Conservation (phyloP, 2,329 filamentous ascomycete genomes). For the Fusarium secorum region DNA sequence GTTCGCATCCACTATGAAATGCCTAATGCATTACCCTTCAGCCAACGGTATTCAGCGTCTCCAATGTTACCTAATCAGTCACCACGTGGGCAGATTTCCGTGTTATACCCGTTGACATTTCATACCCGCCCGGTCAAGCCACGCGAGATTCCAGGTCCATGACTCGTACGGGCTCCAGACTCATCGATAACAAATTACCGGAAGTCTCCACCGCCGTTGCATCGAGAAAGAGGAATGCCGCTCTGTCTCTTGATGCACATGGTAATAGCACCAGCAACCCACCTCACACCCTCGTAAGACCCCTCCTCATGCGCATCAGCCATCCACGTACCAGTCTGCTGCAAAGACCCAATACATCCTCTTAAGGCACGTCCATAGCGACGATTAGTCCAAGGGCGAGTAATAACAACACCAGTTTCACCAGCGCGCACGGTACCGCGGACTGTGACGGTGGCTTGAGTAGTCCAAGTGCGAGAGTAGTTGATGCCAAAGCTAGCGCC, state of each 20-base stretch:
- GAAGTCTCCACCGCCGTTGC: slow-evolving; percentile 15
- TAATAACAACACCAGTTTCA: slow-evolving; percentile 5
- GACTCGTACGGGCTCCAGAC: background rate
- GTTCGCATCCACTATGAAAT: too few relatives aligned
- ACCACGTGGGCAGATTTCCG: background rate
- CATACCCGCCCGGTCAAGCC: background rate
- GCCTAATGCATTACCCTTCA: rapidly evolving
- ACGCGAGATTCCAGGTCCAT: background rate
- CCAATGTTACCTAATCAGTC: background rate
- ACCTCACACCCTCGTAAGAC: slow-evolving; percentile 11
- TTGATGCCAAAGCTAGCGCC: background rate
- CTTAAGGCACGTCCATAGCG: background rate
- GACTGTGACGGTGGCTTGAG: background rate
- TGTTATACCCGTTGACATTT: too few relatives aligned
- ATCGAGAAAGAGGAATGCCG: slow-evolving; percentile 7
- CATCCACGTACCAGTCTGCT: slow-evolving; percentile 7
- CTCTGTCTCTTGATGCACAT: slow-evolving; percentile 16
- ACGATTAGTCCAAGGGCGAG: slow-evolving; percentile 9
- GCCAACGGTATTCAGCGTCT: rapidly evolving
- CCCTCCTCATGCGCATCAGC: slow-evolving; percentile 12
- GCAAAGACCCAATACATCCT: slow-evolving; percentile 8
- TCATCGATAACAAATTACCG: background rate
- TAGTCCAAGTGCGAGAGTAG: slow-evolving; percentile 21
- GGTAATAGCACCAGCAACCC: slow-evolving; percentile 17
- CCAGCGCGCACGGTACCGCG: background rate